Percentiles rank a stretch among this genome's conserved stretches.
Conservation (phyloP, 805 yeast species). For the Metschnikowia gelsemii region DNA sequence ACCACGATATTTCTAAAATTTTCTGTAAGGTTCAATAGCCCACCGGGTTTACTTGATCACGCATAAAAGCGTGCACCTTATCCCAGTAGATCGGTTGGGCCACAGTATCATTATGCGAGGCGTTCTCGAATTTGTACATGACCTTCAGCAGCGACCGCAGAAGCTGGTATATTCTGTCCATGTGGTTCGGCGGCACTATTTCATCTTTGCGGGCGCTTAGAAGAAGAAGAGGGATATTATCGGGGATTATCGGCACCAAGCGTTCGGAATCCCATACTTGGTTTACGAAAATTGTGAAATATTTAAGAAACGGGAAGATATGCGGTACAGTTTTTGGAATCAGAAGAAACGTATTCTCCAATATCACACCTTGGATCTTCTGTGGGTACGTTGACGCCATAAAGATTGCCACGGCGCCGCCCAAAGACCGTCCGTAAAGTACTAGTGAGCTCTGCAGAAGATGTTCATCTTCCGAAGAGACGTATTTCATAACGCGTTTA, state of each 20-base stretch:
- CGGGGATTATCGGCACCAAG: constrained; percentile 52
- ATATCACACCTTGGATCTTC: constrained; percentile 58
- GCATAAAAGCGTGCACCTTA: constrained; percentile 56
- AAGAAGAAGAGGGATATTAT: constrained; percentile 63
- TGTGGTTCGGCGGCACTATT: constrained; percentile 86
- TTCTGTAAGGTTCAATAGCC: constrained; percentile 19
- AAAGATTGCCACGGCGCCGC: constrained; percentile 92
- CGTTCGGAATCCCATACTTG: constrained; percentile 81
- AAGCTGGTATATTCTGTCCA: constrained; percentile 58
- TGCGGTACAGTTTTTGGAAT: constrained; percentile 71
- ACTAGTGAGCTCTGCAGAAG: constrained; percentile 54
- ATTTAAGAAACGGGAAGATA: constrained; percentile 65
- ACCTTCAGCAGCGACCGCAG: constrained; percentile 51
- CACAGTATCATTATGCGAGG: constrained; percentile 84
- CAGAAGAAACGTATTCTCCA: constrained; percentile 85
- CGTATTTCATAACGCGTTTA: constrained; percentile 60
- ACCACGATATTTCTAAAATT: constrained; percentile 9
- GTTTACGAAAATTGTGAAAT: constrained; percentile 61
- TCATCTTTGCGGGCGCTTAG: constrained; percentile 79
- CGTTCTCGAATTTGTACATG: constrained; percentile 53
- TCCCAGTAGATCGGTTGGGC: constrained; percentile 79
- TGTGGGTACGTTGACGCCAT: constrained; percentile 60
- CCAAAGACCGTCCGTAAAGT: constrained; percentile 85
- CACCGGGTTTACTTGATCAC: constrained; percentile 42
- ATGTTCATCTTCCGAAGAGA: constrained; percentile 51